Conservation (phyloP, 2,329 filamentous ascomycete species). For the Albifimbria verrucaria region DNA sequence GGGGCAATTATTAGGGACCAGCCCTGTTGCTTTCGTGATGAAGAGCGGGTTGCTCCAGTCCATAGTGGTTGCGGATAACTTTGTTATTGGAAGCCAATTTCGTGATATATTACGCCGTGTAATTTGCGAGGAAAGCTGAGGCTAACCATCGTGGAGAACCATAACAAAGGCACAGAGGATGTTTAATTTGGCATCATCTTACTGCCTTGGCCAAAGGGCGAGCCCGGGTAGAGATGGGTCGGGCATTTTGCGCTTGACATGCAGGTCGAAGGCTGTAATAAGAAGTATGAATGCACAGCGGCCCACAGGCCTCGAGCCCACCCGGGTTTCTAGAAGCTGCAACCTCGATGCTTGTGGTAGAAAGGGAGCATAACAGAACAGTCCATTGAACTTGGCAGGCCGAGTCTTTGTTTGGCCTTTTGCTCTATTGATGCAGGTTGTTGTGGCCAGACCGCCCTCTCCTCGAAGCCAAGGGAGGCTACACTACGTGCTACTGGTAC, state of each 20-base stretch:
- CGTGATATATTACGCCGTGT: too few relatives aligned
- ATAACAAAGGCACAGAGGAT: not conserved
- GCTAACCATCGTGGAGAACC: not conserved
- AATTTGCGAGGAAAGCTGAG: too few relatives aligned
- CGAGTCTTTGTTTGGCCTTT: too few relatives aligned
- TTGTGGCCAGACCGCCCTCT: too few relatives aligned
- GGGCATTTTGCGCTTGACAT: not conserved
- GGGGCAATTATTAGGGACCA: too few relatives aligned
- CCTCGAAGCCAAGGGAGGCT: too few relatives aligned
- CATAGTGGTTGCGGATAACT: too few relatives aligned
- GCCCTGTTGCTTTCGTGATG: too few relatives aligned
- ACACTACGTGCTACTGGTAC: too few relatives aligned
- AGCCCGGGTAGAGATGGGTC: not conserved
- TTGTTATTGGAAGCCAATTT: too few relatives aligned
- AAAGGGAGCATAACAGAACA: not conserved
- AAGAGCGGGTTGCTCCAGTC: too few relatives aligned
- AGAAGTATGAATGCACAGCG: not conserved
- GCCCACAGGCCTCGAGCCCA: not conserved
- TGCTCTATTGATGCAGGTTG: too few relatives aligned
- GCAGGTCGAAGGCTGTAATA: not conserved
- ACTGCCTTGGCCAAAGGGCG: not conserved
- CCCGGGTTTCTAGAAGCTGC: not conserved
- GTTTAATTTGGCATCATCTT: not conserved
- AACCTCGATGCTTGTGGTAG: not conserved
- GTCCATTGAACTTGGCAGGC: not conserved